Percentiles rank a stretch among this genome's conserved stretches.
These are phyloP conservation scores for Choiromyces venosus DNA, from an alignment of 495 filamentous ascomycete species.

Conservation along the genomic window DNA sequence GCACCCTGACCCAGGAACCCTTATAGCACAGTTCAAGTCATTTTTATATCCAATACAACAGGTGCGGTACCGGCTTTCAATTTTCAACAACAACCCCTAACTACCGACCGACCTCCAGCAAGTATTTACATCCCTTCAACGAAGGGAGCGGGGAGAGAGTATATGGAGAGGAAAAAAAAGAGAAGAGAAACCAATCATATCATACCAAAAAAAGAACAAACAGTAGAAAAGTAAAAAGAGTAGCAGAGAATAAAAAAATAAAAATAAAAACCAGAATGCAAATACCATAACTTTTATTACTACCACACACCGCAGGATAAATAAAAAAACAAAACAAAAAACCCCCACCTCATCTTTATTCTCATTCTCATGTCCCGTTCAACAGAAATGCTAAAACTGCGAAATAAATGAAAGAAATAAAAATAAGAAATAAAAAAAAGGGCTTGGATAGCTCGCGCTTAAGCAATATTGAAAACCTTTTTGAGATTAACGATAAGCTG, in stretches of 20 bases:
- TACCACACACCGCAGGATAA: not conserved
- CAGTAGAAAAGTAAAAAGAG: not conserved
- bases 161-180: not conserved
- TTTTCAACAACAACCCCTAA: not conserved
- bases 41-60: not conserved
- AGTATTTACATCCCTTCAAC: not conserved
- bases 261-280: not conserved
- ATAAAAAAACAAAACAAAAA: not conserved
- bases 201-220: not conserved
- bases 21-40: too few species aligned
- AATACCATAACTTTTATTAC: not conserved
- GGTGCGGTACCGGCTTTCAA: not conserved
- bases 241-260: not conserved
- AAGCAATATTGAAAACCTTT: conserved; percentile 91
- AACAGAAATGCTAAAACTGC: not conserved
- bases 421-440: not conserved
- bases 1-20: too few species aligned
- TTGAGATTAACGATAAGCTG: conserved; percentile 78
- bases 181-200: not conserved
- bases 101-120: not conserved
- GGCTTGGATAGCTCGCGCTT: conserved; percentile 34
- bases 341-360: not conserved
- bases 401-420: not conserved
- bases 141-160: not conserved
- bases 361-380: not conserved